A percentile compares a stretch with the other conserved stretches of the same genome.
phyloP scores from a whole-genome alignment of 495 filamentous ascomycete species.

The Penicillium egyptiacum region DNA sequence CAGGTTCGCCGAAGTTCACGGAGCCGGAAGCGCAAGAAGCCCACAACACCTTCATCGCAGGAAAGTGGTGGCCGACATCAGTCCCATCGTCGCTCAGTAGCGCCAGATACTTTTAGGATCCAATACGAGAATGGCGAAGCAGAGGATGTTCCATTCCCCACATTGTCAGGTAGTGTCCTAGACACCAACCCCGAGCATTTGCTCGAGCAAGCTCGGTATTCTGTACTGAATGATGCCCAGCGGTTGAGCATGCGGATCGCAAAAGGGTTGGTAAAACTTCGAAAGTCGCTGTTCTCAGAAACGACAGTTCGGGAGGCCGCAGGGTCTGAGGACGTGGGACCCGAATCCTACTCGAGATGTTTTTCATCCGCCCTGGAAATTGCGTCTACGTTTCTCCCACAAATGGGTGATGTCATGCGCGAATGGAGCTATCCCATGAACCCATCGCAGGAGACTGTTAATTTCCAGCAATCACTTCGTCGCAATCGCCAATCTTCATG shows the following conservation, averaged over 20 bases:
- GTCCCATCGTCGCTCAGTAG: constrained; percentile 39
- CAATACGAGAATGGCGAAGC: constrained; percentile 64
- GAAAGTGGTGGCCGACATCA: constrained; percentile 44
- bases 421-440: constrained; percentile 62
- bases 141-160: constrained; percentile 51
- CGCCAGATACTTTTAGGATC: constrained; percentile 47
- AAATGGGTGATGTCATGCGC: constrained; percentile 56
- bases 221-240: constrained; percentile 51
- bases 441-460: constrained; percentile 51
- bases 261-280: constrained; percentile 56
- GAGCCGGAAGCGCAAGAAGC: constrained; percentile 58
- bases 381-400: constrained; percentile 49
- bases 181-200: constrained; percentile 26
- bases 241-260: constrained; percentile 55
- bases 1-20: constrained; percentile 32
- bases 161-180: constrained; percentile 31
- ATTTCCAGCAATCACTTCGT: constrained; percentile 57
- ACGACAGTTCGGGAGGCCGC: constrained; percentile 31
- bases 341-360: constrained; percentile 35
- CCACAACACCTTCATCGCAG: constrained; percentile 44
- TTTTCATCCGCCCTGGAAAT: constrained; percentile 52
- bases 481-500: constrained; percentile 57
- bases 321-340: constrained; percentile 23
- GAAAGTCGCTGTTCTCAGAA: constrained; percentile 56
- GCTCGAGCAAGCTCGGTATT: constrained; percentile 43